A percentile compares a stretch with the other conserved stretches of the same genome.
Conservation (phyloP, 805 yeast genomes). For the Pichia phayaonensis region DNA sequence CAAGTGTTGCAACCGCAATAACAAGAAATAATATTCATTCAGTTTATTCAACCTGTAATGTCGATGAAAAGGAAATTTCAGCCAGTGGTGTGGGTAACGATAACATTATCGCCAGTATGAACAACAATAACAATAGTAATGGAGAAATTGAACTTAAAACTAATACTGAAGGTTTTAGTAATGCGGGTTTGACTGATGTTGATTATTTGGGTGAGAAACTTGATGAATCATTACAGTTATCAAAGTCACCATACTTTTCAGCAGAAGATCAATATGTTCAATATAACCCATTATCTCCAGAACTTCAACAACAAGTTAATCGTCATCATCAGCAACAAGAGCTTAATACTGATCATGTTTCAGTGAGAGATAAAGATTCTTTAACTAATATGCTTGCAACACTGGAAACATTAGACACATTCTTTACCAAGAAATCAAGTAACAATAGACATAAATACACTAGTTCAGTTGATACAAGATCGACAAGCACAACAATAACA, state of each 20-base stretch:
- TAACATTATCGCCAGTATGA: too few species aligned
- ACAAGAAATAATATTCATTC: conserved; percentile 93
- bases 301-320: conserved; percentile 19
- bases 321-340: conserved; percentile 18
- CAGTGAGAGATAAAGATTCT: conserved; percentile 57
- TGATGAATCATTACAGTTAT: background rate
- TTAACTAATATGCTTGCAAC: conserved; percentile 91
- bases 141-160: background rate
- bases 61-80: too few species aligned
- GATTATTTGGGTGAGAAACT: background rate
- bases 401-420: conserved; percentile 79
- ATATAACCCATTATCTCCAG: conserved; percentile 24
- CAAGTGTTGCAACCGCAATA: conserved; percentile 79
- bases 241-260: conserved; percentile 6
- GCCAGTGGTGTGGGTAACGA: conserved; percentile 24
- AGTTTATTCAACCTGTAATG: conserved; percentile 73
- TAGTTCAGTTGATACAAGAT: conserved; percentile 56
- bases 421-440: conserved; percentile 59
- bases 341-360: conserved; percentile 35
- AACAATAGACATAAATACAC: conserved; percentile 35
- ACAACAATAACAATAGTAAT: too few species aligned
- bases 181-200: background rate
- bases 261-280: conserved; percentile 26
- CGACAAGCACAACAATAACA: conserved; percentile 30
- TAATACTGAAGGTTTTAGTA: background rate